These are phyloP conservation scores for Puya raimondii DNA, from an alignment of 176 grass and related monocot genomes.

Conservation along the genomic window DNA sequence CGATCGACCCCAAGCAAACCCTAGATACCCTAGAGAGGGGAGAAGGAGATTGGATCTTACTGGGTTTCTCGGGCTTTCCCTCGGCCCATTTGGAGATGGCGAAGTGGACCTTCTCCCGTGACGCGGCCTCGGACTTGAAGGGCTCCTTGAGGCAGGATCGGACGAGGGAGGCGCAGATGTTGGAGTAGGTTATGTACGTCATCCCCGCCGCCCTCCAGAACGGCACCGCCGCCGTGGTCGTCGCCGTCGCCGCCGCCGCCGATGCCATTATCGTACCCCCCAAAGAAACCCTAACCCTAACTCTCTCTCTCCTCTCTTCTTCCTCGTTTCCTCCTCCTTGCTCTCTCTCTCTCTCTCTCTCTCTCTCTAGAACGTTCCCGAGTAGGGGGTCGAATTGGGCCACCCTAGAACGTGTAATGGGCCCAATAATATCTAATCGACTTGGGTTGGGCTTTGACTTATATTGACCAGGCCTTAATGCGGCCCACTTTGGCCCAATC, in stretches of 20 bases:
- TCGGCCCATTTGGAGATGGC: slow-evolving; percentile 72
- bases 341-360: not conserved
- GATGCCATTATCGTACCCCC: not conserved
- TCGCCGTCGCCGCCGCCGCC: slow-evolving; percentile 32
- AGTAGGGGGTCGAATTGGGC: too few relatives aligned
- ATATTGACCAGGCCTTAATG: too few relatives aligned
- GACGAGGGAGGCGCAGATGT: slow-evolving; percentile 89
- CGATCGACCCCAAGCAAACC: not conserved
- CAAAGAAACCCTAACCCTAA: not conserved
- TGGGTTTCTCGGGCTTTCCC: slow-evolving; percentile 79
- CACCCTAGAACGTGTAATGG: too few relatives aligned
- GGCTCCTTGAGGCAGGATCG: slow-evolving; percentile 90
- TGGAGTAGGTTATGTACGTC: slow-evolving; percentile 97
- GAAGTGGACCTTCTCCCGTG: slow-evolving; percentile 97
- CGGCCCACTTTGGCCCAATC: too few relatives aligned
- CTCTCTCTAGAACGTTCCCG: too few relatives aligned
- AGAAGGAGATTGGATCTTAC: slow-evolving; percentile 25
- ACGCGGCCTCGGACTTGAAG: slow-evolving; percentile 44
- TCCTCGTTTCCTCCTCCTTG: not conserved
- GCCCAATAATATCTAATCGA: too few relatives aligned
- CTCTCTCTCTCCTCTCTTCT: not conserved
- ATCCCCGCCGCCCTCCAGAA: slow-evolving; percentile 91
- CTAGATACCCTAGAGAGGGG: not conserved
- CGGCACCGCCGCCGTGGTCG: slow-evolving; percentile 55
- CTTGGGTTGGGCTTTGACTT: too few relatives aligned